phyloP scores from a whole-genome alignment of 345 rosid species.

The Aethionema arabicum region DNA sequence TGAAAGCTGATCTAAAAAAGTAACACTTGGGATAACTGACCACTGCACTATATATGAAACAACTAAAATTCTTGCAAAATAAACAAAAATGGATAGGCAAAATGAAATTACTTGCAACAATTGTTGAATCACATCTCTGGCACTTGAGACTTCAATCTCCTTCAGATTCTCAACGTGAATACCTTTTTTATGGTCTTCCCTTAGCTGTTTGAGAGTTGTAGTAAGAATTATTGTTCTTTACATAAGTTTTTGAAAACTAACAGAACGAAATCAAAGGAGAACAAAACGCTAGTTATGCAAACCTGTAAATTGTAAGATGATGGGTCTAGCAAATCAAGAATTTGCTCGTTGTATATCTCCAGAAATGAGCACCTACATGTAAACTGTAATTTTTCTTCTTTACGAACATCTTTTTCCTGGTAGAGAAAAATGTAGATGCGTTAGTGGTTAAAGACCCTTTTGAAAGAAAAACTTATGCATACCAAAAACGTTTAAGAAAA shows the following conservation, averaged over 20 bases:
- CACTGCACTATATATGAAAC: background rate
- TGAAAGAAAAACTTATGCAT: background rate
- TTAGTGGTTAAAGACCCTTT: background rate
- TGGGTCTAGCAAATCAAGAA: slow-evolving; percentile 93
- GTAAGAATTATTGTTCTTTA: background rate
- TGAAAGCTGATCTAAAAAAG: background rate
- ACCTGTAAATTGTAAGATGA: slow-evolving; percentile 88
- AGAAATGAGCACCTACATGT: slow-evolving; percentile 91
- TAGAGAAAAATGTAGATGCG: slow-evolving; percentile 22
- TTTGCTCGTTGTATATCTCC: slow-evolving; percentile 98
- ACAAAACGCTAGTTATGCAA: background rate
- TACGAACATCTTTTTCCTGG: slow-evolving; percentile 86
- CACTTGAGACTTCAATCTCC: slow-evolving; percentile 88
- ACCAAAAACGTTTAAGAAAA: background rate
- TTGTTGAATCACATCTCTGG: slow-evolving; percentile 89
- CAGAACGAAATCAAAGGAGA: background rate
- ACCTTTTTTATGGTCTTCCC: slow-evolving; percentile 94
- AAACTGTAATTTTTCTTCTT: slow-evolving; percentile 76
- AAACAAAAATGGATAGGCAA: background rate
- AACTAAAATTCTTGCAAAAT: background rate
- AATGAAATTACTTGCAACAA: slow-evolving; percentile 61
- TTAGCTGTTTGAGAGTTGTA: slow-evolving; percentile 47
- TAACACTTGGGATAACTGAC: background rate
- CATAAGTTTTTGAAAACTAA: background rate
- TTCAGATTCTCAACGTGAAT: slow-evolving; percentile 89